A percentile compares a stretch with the other conserved stretches of the same genome.
Conservation (phyloP, 768 basidiomycete genomes). For the Kwoniella europaea region DNA sequence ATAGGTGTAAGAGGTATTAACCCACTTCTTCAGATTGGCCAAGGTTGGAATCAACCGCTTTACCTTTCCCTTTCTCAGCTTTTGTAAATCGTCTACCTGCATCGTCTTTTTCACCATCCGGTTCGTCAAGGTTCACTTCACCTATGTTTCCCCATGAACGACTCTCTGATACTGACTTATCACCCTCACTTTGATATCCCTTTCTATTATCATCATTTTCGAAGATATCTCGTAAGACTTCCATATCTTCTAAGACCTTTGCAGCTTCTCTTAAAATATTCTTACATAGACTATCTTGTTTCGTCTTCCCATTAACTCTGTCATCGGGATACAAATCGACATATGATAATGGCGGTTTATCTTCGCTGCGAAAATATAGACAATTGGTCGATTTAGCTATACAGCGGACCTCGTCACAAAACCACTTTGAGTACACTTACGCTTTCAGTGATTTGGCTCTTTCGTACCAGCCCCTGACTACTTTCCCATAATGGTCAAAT, state of each 20-base stretch:
- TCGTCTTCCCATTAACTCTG: conserved; percentile 1
- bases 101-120: background rate
- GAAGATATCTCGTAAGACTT: conserved; percentile 10
- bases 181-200: conserved; percentile 3
- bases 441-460: background rate
- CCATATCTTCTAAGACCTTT: conserved; percentile 9
- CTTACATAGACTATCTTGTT: conserved; percentile 5
- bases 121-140: background rate
- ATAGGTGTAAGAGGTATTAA: no score
- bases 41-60: background rate
- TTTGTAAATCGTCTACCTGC: background rate
- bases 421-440: conserved; percentile 1
- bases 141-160: background rate
- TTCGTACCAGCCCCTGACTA: conserved; percentile 19
- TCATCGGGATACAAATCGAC: conserved; percentile 8
- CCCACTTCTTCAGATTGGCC: no score
- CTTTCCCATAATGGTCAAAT: conserved; percentile 14
- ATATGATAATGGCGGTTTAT: background rate
- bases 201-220: conserved; percentile 12
- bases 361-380: background rate
- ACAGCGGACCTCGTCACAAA: background rate
- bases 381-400: no score
- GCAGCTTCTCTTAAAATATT: conserved; percentile 10
- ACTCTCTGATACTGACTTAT: background rate
- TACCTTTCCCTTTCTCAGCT: conserved; percentile 3